Evolutionary conservation across 2,329 filamentous ascomycete species (phyloP).

Genomic region (Penicillium sp.): DNA sequence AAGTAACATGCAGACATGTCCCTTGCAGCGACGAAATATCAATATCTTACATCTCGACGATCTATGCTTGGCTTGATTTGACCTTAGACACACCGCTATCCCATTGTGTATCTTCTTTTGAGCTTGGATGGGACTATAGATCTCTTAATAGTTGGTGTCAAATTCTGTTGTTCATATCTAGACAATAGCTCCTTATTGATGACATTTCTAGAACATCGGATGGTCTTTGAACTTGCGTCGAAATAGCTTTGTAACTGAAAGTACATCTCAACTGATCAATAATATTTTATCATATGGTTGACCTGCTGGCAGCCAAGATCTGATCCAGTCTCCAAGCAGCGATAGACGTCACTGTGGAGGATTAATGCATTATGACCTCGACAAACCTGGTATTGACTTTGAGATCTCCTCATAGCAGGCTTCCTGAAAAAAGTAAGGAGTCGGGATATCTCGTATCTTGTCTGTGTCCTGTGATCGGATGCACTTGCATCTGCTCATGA

Average conservation of each 20-base stretch:
- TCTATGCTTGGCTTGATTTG: not conserved
- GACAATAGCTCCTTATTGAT: too few species aligned
- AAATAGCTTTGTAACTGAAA: not conserved
- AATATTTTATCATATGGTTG: not conserved
- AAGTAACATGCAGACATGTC: not conserved
- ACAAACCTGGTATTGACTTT: not conserved
- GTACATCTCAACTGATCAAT: not conserved
- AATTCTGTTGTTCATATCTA: not conserved
- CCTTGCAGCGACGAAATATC: constrained; percentile 2
- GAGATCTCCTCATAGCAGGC: not conserved
- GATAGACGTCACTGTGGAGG: not conserved
- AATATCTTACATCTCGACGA: not conserved
- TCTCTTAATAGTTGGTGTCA: not conserved
- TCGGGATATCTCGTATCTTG: not conserved
- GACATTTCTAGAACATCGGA: too few species aligned
- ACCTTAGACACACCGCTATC: not conserved
- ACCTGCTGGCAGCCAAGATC: not conserved
- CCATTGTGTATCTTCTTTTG: not conserved
- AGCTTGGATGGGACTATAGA: not conserved
- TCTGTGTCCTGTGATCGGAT: not conserved
- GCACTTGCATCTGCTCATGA: not conserved
- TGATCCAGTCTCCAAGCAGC: not conserved
- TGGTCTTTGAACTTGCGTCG: not conserved
- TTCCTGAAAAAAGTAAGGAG: constrained; percentile 6
- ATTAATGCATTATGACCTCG: constrained; percentile 15